phyloP scores from a whole-genome alignment of 2,329 filamentous ascomycete genomes.

The Stagonosporopsis tanaceti region DNA sequence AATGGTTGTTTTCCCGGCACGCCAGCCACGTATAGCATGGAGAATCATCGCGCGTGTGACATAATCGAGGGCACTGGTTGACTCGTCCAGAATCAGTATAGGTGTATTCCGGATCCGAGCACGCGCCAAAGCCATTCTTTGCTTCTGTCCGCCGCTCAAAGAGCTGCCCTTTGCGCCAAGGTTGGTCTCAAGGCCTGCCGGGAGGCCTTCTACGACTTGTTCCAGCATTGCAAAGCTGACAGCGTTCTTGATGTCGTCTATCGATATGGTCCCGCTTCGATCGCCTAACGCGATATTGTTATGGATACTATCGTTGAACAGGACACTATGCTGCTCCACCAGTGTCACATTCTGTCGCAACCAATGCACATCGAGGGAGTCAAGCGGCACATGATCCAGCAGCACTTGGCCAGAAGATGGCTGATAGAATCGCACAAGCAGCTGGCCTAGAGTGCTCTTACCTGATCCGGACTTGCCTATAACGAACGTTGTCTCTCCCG shows the following conservation, averaged over 20 bases:
- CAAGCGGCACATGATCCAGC: slow-evolving; percentile 71
- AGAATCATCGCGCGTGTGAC: slow-evolving; percentile 73
- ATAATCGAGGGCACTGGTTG: slow-evolving; percentile 86
- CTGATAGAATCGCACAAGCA: slow-evolving; percentile 80
- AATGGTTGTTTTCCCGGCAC: slow-evolving; percentile 76
- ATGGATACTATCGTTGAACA: slow-evolving; percentile 83
- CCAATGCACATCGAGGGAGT: slow-evolving; percentile 73
- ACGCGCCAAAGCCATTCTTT: slow-evolving; percentile 81
- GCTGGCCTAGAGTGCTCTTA: slow-evolving; percentile 85
- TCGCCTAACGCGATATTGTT: slow-evolving; percentile 81
- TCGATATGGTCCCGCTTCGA: slow-evolving; percentile 58
- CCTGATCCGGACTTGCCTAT: slow-evolving; percentile 89
- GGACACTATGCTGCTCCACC: slow-evolving; percentile 79
- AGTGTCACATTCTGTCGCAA: slow-evolving; percentile 79
- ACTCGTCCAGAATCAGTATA: slow-evolving; percentile 86
- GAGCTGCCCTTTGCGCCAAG: slow-evolving; percentile 74
- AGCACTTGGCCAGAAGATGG: slow-evolving; percentile 70
- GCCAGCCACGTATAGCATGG: slow-evolving; percentile 78
- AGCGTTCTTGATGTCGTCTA: slow-evolving; percentile 66
- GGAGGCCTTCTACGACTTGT: slow-evolving; percentile 70
- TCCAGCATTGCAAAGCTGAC: slow-evolving; percentile 74
- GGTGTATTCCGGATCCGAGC: slow-evolving; percentile 79
- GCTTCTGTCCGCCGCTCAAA: slow-evolving; percentile 85
- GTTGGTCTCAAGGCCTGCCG: slow-evolving; percentile 73
- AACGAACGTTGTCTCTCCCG: slow-evolving; percentile 78